These are phyloP conservation scores for Penicillium sp. DNA, from an alignment of 2,329 filamentous ascomycete genomes.

Conservation along the genomic window DNA sequence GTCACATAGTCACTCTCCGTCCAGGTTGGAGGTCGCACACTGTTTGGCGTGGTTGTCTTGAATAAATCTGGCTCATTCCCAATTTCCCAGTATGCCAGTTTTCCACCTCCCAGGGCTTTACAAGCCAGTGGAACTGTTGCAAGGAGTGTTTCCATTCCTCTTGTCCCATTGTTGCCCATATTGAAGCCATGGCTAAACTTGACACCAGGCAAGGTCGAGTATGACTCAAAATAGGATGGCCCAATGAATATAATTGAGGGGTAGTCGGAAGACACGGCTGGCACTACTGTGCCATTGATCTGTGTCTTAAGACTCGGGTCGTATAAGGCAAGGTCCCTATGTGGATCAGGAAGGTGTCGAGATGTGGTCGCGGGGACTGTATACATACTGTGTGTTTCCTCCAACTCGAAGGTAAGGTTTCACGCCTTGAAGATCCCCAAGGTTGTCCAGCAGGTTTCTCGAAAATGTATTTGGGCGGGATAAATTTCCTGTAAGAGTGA, in stretches of 20 bases:
- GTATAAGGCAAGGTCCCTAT: conserved; percentile 61
- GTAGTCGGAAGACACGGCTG: conserved; percentile 57
- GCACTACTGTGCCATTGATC: conserved; percentile 56
- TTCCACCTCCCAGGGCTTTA: conserved; percentile 54
- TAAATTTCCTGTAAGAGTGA: conserved; percentile 47
- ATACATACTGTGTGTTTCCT: conserved; percentile 61
- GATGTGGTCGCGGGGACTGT: background rate
- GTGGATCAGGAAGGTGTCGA: background rate
- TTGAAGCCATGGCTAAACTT: conserved; percentile 67
- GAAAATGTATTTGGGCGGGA: conserved; percentile 62
- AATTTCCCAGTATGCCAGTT: conserved; percentile 61
- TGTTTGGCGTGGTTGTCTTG: conserved; percentile 54
- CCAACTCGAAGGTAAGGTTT: conserved; percentile 65
- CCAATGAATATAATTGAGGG: conserved; percentile 64
- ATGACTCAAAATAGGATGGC: conserved; percentile 65
- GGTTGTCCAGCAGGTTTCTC: conserved; percentile 60
- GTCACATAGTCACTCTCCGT: conserved; percentile 57
- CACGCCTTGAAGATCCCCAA: conserved; percentile 56
- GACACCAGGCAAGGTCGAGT: conserved; percentile 57
- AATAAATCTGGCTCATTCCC: conserved; percentile 67
- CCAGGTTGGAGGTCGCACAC: conserved; percentile 56
- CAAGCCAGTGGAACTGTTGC: conserved; percentile 61
- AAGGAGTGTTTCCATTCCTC: conserved; percentile 55
- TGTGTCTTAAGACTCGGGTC: conserved; percentile 54
- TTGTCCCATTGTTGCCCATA: conserved; percentile 54